Evolutionary conservation across 371 early-diverging fungal species (phyloP), one percentile per base, ranked within the genome.

Genomic region (Syncephalastrum sp.): DNA sequence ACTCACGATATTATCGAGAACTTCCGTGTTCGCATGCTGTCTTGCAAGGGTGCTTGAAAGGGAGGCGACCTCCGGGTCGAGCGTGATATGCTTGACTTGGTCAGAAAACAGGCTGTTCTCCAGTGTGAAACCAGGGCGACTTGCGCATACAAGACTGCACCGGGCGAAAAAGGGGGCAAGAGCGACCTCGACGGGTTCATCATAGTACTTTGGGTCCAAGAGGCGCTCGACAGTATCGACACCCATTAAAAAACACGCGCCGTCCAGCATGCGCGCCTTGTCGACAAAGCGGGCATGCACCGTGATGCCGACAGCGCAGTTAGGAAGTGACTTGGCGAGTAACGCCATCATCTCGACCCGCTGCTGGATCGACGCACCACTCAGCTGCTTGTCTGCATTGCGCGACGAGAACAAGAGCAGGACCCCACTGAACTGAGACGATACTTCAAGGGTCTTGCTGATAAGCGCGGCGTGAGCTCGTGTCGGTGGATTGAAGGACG

Each of bases 401-500:
- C 75, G 70, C 15, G 72, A 75, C 0, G 86, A 77, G n/a, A 83
- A 74, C 3, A 87, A 56, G 2, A 87, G 54, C 8, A 87, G 54
- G 1, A 67, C 57, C 1, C 69, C 70, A 47, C 77, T 75, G 53
- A 81, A 83, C 50, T 49, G 57, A 10, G 12, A 1, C 10, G 38
- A 12, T 10, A 8, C 10, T 5, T 42, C 16, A 8, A 56, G 25
- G 5, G 62, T 45, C n/a, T 45, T 13, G 2, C 38, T 15, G 14
- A 84, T 48, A 0, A 87, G 72, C 14, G 72, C 74, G 41, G 64
- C 61, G 61, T 87, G 88, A 2, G 85, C 86, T 42, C 64, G 61
- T 17, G 86, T 85, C 1, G 88, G 88, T 13, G 88, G 88, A 43
- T 87, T 87, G 64, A 87, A 88, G 5, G 85, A 84, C 2, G 86